Evolutionary conservation across 2,329 filamentous ascomycete species (phyloP), one percentile per base, ranked within the genome.

Genomic region (Diaporthe vexans): DNA sequence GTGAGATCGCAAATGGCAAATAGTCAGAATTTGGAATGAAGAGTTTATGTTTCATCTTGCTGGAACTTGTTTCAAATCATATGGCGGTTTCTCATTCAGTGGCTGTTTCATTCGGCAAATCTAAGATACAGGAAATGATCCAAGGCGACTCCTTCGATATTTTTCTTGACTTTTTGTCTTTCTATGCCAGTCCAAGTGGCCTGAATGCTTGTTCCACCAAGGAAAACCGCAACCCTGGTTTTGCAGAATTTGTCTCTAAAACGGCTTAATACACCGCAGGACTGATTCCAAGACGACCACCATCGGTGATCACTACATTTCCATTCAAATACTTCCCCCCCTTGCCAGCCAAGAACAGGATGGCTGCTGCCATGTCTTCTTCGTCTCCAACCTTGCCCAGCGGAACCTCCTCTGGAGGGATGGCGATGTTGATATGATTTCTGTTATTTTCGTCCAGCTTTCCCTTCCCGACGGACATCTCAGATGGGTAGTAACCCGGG

Each of bases 361-460:
- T 52, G 40, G 65, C 65, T 9, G 43, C 65, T 56, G 65, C 65
- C 48, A 69, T 54, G 26, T 69, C 65, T 37, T 69, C 43, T 24
- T 51, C 48, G 29, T 69, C 65, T 26, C 65, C 65, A 11, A 58
- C 56, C 56, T 37, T 58, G 3, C 56, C 56, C 56, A 58, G n/a
- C 19, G 56, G 56, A 24, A 58, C 56, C 19, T 58, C 56, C 56
- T 58, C 56, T 37, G 56, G 56, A 17, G 56, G 56, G 33, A 58
- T 58, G n/a, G 21, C 56, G 19, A 58, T 58, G 33, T 58, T n/a
- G 29, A 58, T 58, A n/a, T 58, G 56, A 24, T 58, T 58, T 21
- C 56, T 58, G 19, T 58, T 58, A 17, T 58, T 58, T 15, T 58
- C 56, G 11, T 58, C 56, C 21, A 58, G 33, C 19, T 58, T 58